A percentile compares a stretch with the other conserved stretches of the same genome.
Conservation (phyloP, 768 basidiomycete genomes). For the Mycena sanguinolenta region DNA sequence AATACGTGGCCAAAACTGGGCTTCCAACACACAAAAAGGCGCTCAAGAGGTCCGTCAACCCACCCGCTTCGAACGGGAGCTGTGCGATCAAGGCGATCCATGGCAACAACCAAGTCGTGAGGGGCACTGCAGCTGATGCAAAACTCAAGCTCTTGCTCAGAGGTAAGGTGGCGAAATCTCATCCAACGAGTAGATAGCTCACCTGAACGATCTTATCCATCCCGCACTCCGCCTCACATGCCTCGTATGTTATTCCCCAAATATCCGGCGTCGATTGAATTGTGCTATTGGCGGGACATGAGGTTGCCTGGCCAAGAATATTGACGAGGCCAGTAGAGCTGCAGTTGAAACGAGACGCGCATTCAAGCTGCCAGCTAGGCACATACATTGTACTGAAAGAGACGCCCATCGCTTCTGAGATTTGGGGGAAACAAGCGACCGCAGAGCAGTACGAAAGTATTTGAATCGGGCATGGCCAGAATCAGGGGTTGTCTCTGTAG, state of each 20-base stretch:
- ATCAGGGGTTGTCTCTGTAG: no score
- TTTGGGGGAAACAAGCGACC: no score
- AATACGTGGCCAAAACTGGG: conserved; percentile 35
- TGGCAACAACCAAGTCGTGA: conserved; percentile 37
- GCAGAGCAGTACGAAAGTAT: no score
- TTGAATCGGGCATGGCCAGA: no score
- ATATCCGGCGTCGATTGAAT: conserved; percentile 6
- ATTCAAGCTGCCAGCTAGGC: conserved; percentile 19
- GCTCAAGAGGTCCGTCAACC: conserved; percentile 30
- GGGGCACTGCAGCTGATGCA: conserved; percentile 4
- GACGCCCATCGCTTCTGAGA: conserved; percentile 28
- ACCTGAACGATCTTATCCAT: conserved; percentile 26
- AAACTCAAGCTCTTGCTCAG: conserved; percentile 14
- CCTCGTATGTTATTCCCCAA: conserved; percentile 29
- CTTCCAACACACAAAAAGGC: conserved; percentile 33
- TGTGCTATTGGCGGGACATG: neutral
- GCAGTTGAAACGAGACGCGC: conserved; percentile 20
- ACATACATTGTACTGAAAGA: conserved; percentile 16
- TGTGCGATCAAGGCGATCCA: conserved; percentile 38
- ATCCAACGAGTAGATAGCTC: neutral
- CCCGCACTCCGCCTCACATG: conserved; percentile 25
- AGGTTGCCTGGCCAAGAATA: neutral
- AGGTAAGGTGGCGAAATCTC: neutral
- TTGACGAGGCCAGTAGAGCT: conserved; percentile 27
- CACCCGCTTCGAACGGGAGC: conserved; percentile 35